phyloP scores from a whole-genome alignment of 768 basidiomycete genomes.

The Agrocybe praecox region DNA sequence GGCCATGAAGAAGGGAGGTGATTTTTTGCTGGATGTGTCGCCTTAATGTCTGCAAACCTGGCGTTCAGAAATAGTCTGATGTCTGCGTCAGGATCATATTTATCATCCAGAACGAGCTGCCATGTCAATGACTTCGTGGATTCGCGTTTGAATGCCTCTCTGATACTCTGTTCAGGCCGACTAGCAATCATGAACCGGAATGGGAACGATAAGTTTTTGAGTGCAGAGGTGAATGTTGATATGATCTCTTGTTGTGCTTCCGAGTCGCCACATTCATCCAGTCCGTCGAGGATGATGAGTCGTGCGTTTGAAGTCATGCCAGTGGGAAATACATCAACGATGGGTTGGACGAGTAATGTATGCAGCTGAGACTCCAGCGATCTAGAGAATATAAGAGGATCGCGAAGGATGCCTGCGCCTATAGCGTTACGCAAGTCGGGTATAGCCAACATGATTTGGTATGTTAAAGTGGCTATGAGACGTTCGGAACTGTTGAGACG shows the following conservation, averaged over 20 bases:
- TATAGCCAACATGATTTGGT: conserved; percentile 12
- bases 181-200: conserved; percentile 21
- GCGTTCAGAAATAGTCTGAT: conserved; percentile 13
- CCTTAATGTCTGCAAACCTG: conserved; percentile 8
- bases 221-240: neutral
- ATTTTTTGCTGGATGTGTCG: conserved; percentile 5
- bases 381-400: no score
- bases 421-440: no score
- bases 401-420: no score
- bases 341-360: conserved; percentile 12
- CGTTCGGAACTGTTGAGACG: conserved; percentile 6
- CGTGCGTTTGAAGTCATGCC: neutral
- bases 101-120: conserved; percentile 7
- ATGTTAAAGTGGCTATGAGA: conserved; percentile 18
- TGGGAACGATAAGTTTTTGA: neutral
- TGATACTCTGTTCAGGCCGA: conserved; percentile 19
- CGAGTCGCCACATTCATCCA: conserved; percentile 19
- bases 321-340: neutral
- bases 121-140: neutral
- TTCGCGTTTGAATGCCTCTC: conserved; percentile 11
- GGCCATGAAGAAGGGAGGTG: conserved; percentile 14
- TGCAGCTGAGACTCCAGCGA: conserved; percentile 4
- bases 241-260: conserved; percentile 15
- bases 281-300: conserved; percentile 22
- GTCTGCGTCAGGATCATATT: conserved; percentile 6